These are phyloP conservation scores for Didymella pinodella DNA, from an alignment of 2,329 filamentous ascomycete species.

Conservation along the genomic window DNA sequence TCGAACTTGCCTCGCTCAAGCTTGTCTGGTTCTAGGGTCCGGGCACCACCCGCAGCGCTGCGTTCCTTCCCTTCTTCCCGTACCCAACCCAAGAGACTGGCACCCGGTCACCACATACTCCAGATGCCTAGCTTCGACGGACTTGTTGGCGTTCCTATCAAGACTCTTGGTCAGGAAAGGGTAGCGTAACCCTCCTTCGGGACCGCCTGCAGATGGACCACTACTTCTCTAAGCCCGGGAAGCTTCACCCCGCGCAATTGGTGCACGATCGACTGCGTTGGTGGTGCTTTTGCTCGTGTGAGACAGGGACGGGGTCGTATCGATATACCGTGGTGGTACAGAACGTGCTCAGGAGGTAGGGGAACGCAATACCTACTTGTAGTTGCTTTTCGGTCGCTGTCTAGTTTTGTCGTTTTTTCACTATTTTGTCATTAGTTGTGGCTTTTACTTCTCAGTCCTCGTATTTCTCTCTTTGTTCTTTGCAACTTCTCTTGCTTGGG, in stretches of 20 bases:
- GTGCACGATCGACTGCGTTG: slow-evolving; percentile 10
- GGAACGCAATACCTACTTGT: slow-evolving; percentile 7
- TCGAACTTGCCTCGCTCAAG: slow-evolving; percentile 1
- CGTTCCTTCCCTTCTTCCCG: slow-evolving; percentile 7
- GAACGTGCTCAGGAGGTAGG: slow-evolving; percentile 9
- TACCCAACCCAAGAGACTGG: background rate
- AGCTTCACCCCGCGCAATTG: background rate
- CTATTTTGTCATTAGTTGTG: background rate
- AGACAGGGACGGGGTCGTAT: slow-evolving; percentile 8
- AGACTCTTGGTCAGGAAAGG: background rate
- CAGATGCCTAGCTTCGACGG: slow-evolving; percentile 5
- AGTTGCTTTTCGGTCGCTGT: slow-evolving; percentile 8
- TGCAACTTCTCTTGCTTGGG: background rate
- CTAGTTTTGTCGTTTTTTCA: background rate
- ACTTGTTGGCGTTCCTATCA: background rate
- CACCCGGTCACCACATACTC: background rate
- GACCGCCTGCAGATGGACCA: slow-evolving; percentile 3
- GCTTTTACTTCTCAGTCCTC: background rate
- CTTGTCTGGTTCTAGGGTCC: slow-evolving; percentile 1
- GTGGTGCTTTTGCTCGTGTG: slow-evolving; percentile 8
- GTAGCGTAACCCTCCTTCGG: slow-evolving; percentile 11
- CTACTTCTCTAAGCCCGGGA: background rate
- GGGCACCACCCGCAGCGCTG: slow-evolving; percentile 1
- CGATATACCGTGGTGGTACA: slow-evolving; percentile 17
- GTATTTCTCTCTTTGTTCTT: background rate